Base-by-base conservation (phyloP, 2,329 filamentous ascomycete genomes). In the Fusarium dimerum region DNA sequence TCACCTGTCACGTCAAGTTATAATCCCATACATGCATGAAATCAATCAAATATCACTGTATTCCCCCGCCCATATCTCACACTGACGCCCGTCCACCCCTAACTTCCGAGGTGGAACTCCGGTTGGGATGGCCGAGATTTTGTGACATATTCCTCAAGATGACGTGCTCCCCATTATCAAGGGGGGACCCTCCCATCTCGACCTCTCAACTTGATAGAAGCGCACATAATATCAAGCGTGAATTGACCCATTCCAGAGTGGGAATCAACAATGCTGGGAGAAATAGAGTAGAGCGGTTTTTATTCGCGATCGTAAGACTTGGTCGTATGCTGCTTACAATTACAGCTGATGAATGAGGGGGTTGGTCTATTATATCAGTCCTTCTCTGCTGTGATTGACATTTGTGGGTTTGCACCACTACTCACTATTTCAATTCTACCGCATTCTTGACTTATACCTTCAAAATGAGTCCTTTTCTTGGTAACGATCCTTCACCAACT, bases 141-240 rank as follows among this genome's bases (percentile, higher is more conserved):
- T 55, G 50, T 61, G 55, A 61, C 57, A 63, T 63, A 54, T 46
- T 54, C 45, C 43, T 43, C 7, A 20, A 45, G 47, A 63, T 63
- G 60, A 20, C 61, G 61, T 63, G 61, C 56, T 63, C 39, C 20
- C 20, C 20, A 7, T 26, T 26, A 26, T n/a, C 11, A 12, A 34
- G 47, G 43, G 52, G 42, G 12, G 20, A 5, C 7, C 20, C n/a
- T n/a, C 5, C 11, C 43, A 16, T 32, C 29, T 51, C 40, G 9
- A 26, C 50, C 61, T 58, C 38, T 58, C 38, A 57, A 48, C 18
- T 17, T 18, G 11, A 8, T 5, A n/a, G 5, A 17, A 55, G 3
- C 17, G 48, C 56, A 58, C 56, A 58, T 43, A 55, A 58, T 58
- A 46, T 12, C 5, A 20, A 36, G n/a, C 3, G 3, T 2, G 47